A percentile compares a stretch with the other conserved stretches of the same genome.
Conservation (phyloP, 2,329 filamentous ascomycete species). For the Endocalyx cinctus region DNA sequence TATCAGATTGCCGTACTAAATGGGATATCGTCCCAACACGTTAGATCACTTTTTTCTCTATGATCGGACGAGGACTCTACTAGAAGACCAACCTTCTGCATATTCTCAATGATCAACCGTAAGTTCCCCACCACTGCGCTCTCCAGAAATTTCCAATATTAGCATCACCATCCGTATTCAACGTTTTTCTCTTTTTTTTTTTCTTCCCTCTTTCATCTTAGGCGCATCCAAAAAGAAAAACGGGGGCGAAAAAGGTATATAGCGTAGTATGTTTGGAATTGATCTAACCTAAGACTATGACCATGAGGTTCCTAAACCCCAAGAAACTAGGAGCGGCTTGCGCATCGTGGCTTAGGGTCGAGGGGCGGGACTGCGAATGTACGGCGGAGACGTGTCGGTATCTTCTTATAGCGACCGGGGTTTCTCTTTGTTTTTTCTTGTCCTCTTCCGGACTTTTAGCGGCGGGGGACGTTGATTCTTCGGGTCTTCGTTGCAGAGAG, state of each 20-base stretch:
- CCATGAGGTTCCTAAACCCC: conserved; percentile 94
- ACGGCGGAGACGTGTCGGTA: conserved; percentile 91
- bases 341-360: conserved; percentile 82
- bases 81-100: conserved; percentile 79
- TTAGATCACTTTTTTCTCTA: background rate
- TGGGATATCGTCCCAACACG: too few relatives aligned
- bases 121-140: conserved; percentile 83
- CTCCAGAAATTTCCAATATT: too few relatives aligned
- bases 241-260: conserved; percentile 8
- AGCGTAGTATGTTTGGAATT: background rate
- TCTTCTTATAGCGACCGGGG: conserved; percentile 51
- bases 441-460: conserved; percentile 5
- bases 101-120: conserved; percentile 92
- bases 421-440: conserved; percentile 29
- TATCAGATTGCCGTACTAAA: conserved; percentile 87
- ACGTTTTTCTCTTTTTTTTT: too few relatives aligned
- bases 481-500: background rate
- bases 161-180: too few relatives aligned
- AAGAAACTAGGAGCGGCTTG: conserved; percentile 74
- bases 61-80: too few relatives aligned
- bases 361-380: conserved; percentile 67
- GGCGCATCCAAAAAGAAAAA: too few relatives aligned
- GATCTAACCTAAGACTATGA: conserved; percentile 74
- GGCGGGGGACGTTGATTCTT: background rate
- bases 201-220: too few relatives aligned